Conservation (phyloP, 73 alveolate species). For the Paramecium tetraurelia region DNA sequence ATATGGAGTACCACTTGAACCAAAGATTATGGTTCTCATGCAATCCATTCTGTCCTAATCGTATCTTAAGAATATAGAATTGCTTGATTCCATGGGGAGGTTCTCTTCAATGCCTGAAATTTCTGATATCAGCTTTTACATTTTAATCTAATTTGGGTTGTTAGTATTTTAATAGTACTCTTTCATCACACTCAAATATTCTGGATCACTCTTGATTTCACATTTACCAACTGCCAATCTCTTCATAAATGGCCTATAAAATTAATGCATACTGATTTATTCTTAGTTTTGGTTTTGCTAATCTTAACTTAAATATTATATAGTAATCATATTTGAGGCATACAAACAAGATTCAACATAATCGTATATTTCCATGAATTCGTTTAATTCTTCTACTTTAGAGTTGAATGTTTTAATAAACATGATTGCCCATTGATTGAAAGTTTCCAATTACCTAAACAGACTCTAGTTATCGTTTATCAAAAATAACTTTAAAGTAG, state of each 20-base stretch:
- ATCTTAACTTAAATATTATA: neutral
- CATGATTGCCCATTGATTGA: neutral
- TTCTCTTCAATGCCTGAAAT: constrained; percentile 92
- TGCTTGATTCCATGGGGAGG: constrained; percentile 91
- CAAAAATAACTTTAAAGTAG: neutral
- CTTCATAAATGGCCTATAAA: constrained; percentile 32
- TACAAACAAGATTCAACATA: neutral
- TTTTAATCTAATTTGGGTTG: constrained; percentile 27
- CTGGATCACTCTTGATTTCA: neutral
- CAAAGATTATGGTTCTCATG: constrained; percentile 93
- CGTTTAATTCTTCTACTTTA: neutral
- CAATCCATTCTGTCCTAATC: constrained; percentile 89
- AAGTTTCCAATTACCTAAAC: neutral
- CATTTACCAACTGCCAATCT: constrained; percentile 16
- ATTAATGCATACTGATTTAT: neutral
- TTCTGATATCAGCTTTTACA: constrained; percentile 86
- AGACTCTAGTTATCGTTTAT: neutral
- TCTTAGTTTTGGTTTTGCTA: neutral
- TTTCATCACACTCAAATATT: neutral
- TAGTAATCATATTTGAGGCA: neutral
- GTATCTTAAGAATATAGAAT: constrained; percentile 92
- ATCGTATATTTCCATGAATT: neutral
- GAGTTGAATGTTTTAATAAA: neutral
- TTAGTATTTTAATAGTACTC: neutral
- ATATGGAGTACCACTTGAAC: constrained; percentile 96